Evolutionary conservation across 148 eudicot species (phyloP), one percentile per base, ranked within the genome.

Genomic region (Cornus controversa): DNA sequence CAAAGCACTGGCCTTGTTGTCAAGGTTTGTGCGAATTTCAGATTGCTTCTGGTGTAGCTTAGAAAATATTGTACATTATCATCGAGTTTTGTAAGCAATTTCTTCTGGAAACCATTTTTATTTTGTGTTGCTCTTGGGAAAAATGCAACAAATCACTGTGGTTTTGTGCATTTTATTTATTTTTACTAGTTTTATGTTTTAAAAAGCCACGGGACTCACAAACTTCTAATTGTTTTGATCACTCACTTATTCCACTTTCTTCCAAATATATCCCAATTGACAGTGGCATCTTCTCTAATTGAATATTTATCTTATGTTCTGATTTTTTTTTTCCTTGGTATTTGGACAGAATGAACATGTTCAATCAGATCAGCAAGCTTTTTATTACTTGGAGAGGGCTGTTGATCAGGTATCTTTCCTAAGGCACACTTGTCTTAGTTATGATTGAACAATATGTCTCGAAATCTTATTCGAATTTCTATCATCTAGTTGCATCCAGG

Each of bases 331-430:
- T 40, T 28, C 5, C 60, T 13, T 76, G 25, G 22, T 74, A 40
- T 80, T 60, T 83, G 78, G 54, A 75, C 77, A 94, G 97, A 93
- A 95, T 85, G 81, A 86, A 6, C 85, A 90, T 84, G 99, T 90
- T 53, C 89, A 88, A 72, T 84, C 93, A 27, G 88, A 84, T 72
- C 97, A 92, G 80, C 93, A 90, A 87, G 99, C 96, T 70, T 93
- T 93, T 82, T 82, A 95, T 84, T 95, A 90, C 82, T 66, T 95
- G 73, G 96, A 95, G 88, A 93, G 90, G 82, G 97, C 99, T 27
- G 97, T 86, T 75, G 94, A 93, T 78, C 94, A 95, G 91, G 97
- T 94, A 86, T 66, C 73, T 69, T 67, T 25, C 10, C 54, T 71
- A 64, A 22, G 20, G 47, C 28, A 58, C 47, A 24, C 3, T 14